These are phyloP conservation scores for Phylloporus rhodoxanthus DNA, from an alignment of 768 basidiomycete genomes.

Conservation along the genomic window DNA sequence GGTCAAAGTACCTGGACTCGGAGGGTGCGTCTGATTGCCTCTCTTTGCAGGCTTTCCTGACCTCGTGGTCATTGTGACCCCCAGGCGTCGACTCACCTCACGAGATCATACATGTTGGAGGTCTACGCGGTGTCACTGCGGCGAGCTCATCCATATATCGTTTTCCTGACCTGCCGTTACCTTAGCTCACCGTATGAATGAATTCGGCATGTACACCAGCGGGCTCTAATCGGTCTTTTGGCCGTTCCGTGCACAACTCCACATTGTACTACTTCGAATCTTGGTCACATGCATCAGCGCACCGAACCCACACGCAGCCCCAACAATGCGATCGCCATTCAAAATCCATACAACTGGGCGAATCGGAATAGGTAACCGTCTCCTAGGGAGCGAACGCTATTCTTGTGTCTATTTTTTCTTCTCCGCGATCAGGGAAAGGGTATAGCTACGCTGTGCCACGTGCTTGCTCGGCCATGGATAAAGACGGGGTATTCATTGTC, in stretches of 20 bases:
- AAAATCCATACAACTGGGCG: slow-evolving; percentile 5
- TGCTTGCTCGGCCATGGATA: slow-evolving; percentile 1
- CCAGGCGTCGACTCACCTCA: neutral
- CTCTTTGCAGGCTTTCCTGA: neutral
- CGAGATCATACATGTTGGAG: neutral
- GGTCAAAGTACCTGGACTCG: neutral
- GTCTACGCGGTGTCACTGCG: neutral
- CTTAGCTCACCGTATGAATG: neutral
- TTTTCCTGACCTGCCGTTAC: neutral
- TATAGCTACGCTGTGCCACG: slow-evolving; percentile 12
- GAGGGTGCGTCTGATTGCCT: neutral
- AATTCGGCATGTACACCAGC: neutral
- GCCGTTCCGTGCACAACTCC: neutral
- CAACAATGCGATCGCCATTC: neutral
- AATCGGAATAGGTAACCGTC: slow-evolving; percentile 11
- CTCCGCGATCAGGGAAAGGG: slow-evolving; percentile 9
- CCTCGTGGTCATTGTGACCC: slow-evolving; percentile 2
- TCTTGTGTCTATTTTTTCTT: neutral
- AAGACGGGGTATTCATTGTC: neutral
- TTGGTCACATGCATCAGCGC: neutral
- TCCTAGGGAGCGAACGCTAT: neutral
- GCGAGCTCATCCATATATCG: neutral
- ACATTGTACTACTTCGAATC: neutral
- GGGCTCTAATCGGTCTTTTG: neutral
- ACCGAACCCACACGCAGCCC: neutral